These are phyloP conservation scores for Abelmoschus esculentus DNA, from an alignment of 345 rosid species.

Conservation along the genomic window DNA sequence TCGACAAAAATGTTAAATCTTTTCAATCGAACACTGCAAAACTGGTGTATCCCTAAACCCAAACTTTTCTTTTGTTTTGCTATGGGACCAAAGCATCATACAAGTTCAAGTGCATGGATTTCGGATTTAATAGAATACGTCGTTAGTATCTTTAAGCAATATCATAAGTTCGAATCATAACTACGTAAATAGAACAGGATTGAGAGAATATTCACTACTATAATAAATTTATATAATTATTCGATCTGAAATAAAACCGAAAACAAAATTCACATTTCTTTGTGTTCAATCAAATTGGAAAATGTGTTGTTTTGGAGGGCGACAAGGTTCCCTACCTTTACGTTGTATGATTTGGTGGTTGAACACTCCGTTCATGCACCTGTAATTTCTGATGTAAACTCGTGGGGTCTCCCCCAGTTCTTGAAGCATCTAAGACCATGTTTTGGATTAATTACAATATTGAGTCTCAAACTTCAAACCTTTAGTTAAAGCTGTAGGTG, in stretches of 20 bases:
- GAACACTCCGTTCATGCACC: conserved; percentile 21
- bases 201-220: too few species aligned
- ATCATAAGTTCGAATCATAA: too few species aligned
- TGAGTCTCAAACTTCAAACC: too few species aligned
- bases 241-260: background rate
- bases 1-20: background rate
- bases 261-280: background rate
- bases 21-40: background rate
- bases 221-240: too few species aligned
- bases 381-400: conserved; percentile 1
- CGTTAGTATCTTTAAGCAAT: too few species aligned
- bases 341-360: conserved; percentile 9
- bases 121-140: background rate
- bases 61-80: background rate
- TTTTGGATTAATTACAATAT: background rate
- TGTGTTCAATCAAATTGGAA: conserved; percentile 16
- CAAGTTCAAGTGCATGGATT: conserved; percentile 5
- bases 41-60: conserved; percentile 6
- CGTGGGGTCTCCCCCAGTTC: background rate
- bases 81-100: background rate
- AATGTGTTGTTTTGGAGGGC: conserved; percentile 24
- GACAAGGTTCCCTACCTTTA: conserved; percentile 22
- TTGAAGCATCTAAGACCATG: conserved; percentile 4
- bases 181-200: too few species aligned
- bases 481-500: too few species aligned